Percentiles rank a stretch among this genome's conserved stretches.
Conservation (phyloP, 139 green algal genomes). For the Closterium sp. region DNA sequence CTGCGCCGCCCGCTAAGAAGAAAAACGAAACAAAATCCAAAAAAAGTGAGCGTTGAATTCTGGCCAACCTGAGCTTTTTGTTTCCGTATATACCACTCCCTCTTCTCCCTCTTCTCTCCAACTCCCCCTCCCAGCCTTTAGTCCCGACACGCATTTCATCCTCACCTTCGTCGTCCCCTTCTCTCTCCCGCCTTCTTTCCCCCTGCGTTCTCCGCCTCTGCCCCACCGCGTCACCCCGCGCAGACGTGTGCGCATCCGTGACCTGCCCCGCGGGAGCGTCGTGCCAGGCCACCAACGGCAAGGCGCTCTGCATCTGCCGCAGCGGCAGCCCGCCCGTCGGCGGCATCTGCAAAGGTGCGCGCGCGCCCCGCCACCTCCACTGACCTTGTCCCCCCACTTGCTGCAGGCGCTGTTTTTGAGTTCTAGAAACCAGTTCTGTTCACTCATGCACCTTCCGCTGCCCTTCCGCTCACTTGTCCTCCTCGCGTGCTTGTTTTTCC, state of each 20-base stretch:
- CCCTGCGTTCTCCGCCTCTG: neutral
- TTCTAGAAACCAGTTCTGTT: no score
- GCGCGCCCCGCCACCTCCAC: neutral
- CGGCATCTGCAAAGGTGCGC: neutral
- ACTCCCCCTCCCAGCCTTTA: no score
- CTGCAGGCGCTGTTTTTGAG: neutral
- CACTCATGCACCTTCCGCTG: no score
- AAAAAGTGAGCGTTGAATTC: no score
- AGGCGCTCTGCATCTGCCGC: neutral
- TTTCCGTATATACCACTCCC: neutral
- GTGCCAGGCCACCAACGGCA: neutral
- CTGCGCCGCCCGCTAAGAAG: neutral
- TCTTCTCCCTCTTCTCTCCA: no score
- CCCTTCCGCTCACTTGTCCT: no score
- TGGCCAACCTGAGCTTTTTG: neutral
- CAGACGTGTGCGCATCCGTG: neutral
- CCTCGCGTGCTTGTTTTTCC: neutral
- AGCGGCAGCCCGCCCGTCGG: neutral
- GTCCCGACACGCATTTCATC: no score
- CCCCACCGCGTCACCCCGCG: neutral
- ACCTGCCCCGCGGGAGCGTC: neutral
- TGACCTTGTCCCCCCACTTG: neutral
- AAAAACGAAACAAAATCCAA: neutral
- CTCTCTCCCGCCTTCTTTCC: no score
- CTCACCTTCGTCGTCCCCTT: neutral